Evolutionary conservation across 2,329 filamentous ascomycete species (phyloP).

Genomic region (Alternaria viburni): DNA sequence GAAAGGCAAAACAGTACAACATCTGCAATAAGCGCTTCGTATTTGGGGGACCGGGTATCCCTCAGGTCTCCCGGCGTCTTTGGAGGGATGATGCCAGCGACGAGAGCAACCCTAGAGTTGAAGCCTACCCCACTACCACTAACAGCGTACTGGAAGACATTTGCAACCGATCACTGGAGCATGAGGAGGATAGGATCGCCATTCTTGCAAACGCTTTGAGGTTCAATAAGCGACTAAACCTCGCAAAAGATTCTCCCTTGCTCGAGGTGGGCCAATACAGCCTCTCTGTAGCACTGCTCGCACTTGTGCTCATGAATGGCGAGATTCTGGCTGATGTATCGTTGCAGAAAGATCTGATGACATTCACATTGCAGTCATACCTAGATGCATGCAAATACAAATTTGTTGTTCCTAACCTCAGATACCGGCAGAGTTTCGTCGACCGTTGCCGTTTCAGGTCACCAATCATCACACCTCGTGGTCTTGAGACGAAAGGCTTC

Average conservation of each 20-base stretch:
- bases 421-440: slow-evolving; percentile 17
- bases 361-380: slow-evolving; percentile 6
- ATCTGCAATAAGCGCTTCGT: too few relatives aligned
- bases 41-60: too few relatives aligned
- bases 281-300: slow-evolving; percentile 19
- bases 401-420: slow-evolving; percentile 8
- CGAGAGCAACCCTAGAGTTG: too few relatives aligned
- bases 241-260: not conserved
- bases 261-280: slow-evolving; percentile 8
- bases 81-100: too few relatives aligned
- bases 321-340: too few relatives aligned
- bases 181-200: slow-evolving; percentile 20
- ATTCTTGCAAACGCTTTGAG: slow-evolving; percentile 24
- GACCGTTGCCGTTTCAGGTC: slow-evolving; percentile 21
- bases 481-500: slow-evolving; percentile 16
- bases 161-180: slow-evolving; percentile 13
- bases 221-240: slow-evolving; percentile 20
- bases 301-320: slow-evolving; percentile 22
- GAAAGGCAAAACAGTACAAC: slow-evolving; percentile 30
- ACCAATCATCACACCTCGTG: slow-evolving; percentile 5
- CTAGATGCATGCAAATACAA: slow-evolving; percentile 4
- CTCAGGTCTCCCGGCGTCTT: too few relatives aligned
- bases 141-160: slow-evolving; percentile 24
- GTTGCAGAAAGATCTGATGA: too few relatives aligned
- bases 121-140: too few relatives aligned